Conservation (phyloP, 2,329 filamentous ascomycete species). For the Fusarium tuaranense region DNA sequence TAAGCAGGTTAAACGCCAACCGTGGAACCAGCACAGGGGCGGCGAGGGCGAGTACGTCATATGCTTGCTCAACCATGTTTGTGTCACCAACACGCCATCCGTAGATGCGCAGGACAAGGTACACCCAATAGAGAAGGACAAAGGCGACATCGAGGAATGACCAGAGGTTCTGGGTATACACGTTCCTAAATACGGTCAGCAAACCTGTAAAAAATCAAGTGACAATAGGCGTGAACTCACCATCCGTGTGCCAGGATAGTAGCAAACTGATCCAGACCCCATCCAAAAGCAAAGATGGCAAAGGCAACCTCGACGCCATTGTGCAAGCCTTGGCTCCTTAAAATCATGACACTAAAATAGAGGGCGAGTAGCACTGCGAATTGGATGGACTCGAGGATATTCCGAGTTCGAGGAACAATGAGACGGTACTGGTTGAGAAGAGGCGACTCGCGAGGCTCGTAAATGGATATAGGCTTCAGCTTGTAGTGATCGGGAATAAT, state of each 20-base stretch:
- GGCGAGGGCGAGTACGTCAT: slow-evolving; percentile 83
- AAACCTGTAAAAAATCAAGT: not conserved
- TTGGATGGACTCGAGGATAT: slow-evolving; percentile 79
- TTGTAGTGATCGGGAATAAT: slow-evolving; percentile 90
- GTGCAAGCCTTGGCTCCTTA: slow-evolving; percentile 69
- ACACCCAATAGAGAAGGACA: slow-evolving; percentile 75
- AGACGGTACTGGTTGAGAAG: slow-evolving; percentile 87
- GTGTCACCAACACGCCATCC: slow-evolving; percentile 65
- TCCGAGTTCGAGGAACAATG: slow-evolving; percentile 83
- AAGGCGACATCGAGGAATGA: slow-evolving; percentile 88
- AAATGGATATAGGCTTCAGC: slow-evolving; percentile 82
- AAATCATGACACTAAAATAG: slow-evolving; percentile 79
- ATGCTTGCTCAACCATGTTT: slow-evolving; percentile 71
- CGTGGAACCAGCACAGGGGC: slow-evolving; percentile 83
- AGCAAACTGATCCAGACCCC: slow-evolving; percentile 82
- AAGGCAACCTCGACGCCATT: slow-evolving; percentile 74
- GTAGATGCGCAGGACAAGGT: slow-evolving; percentile 75
- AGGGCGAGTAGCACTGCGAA: slow-evolving; percentile 77
- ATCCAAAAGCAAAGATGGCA: slow-evolving; percentile 79
- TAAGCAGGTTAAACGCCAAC: slow-evolving; percentile 84
- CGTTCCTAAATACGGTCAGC: slow-evolving; percentile 64
- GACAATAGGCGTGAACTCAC: slow-evolving; percentile 46
- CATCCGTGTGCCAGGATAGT: slow-evolving; percentile 81
- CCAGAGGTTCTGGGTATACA: slow-evolving; percentile 91
- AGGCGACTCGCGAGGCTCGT: slow-evolving; percentile 80